Evolutionary conservation across 2,329 filamentous ascomycete species (phyloP).

Genomic region (Lecanosticta acicola): DNA sequence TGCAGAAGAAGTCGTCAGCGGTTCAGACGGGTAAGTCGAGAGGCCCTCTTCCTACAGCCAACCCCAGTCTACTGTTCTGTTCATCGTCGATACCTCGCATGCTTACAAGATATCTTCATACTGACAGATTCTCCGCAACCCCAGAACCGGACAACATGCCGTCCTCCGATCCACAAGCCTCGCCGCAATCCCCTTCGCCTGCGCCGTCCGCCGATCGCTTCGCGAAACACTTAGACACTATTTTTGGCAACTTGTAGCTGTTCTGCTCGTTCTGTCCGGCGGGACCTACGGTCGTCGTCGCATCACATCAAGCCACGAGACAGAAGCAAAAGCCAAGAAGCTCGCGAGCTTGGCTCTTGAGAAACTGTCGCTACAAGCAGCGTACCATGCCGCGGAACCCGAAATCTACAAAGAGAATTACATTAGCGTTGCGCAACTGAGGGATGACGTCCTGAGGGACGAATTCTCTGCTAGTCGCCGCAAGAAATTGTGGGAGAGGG

Average conservation of each 20-base stretch:
- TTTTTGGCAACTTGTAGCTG: slow-evolving; percentile 74
- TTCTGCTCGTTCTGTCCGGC: slow-evolving; percentile 48
- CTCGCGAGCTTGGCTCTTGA: slow-evolving; percentile 81
- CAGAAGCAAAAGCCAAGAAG: slow-evolving; percentile 68
- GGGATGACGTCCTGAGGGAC: slow-evolving; percentile 81
- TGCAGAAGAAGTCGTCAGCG: slow-evolving; percentile 56
- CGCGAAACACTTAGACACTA: slow-evolving; percentile 76
- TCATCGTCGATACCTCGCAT: background rate
- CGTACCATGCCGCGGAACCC: slow-evolving; percentile 62
- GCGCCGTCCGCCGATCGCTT: slow-evolving; percentile 71
- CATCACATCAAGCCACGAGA: slow-evolving; percentile 58
- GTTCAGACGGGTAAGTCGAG: slow-evolving; percentile 53
- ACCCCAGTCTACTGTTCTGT: too few relatives aligned
- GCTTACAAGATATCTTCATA: slow-evolving; percentile 36
- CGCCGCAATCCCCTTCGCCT: slow-evolving; percentile 82
- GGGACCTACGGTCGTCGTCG: slow-evolving; percentile 58
- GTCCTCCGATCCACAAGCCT: slow-evolving; percentile 79
- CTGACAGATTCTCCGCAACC: slow-evolving; percentile 78
- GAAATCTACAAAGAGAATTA: slow-evolving; percentile 65
- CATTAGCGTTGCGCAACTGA: slow-evolving; percentile 79
- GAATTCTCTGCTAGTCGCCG: slow-evolving; percentile 72
- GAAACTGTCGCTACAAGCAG: slow-evolving; percentile 75
- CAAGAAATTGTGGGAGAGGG: slow-evolving; percentile 76
- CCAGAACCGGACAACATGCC: slow-evolving; percentile 52
- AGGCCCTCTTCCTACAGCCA: slow-evolving; percentile 9